A percentile compares a stretch with the other conserved stretches of the same genome.
phyloP scores from a whole-genome alignment of 129 eudicot species.

The Rutidosis leptorrhynchoides region DNA sequence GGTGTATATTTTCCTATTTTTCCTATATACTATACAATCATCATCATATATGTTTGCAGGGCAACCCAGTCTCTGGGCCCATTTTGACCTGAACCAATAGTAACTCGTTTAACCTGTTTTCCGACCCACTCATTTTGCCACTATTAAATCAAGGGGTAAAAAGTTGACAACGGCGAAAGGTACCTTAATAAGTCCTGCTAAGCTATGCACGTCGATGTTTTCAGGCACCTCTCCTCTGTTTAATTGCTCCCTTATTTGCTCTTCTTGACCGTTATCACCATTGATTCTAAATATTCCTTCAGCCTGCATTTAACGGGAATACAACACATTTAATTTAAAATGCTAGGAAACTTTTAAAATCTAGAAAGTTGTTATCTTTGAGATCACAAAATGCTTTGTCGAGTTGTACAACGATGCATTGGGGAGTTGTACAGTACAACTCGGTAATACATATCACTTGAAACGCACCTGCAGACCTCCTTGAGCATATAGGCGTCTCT shows the following conservation, averaged over 20 bases:
- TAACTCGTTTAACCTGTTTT: neutral
- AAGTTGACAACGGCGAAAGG: constrained; percentile 10
- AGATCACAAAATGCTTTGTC: no score
- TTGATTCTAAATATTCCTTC: constrained; percentile 97
- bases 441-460: neutral
- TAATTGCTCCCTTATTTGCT: constrained; percentile 81
- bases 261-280: constrained; percentile 93
- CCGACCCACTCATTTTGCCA: neutral
- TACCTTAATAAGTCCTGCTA: constrained; percentile 99
- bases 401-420: constrained; percentile 11
- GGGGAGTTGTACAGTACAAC: constrained; percentile 3
- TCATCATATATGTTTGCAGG: neutral
- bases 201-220: constrained; percentile 86
- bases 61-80: neutral
- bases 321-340: neutral
- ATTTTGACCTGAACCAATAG: neutral
- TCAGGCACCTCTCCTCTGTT: constrained; percentile 85
- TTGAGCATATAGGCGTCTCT: constrained; percentile 72
- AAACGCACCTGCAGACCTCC: constrained; percentile 81
- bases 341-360: neutral
- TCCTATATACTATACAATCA: neutral
- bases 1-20: neutral
- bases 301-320: constrained; percentile 45
- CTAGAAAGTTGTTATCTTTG: no score
- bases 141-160: neutral